phyloP scores from a whole-genome alignment of 306 rosid species.

The Prinsepia uniflora region DNA sequence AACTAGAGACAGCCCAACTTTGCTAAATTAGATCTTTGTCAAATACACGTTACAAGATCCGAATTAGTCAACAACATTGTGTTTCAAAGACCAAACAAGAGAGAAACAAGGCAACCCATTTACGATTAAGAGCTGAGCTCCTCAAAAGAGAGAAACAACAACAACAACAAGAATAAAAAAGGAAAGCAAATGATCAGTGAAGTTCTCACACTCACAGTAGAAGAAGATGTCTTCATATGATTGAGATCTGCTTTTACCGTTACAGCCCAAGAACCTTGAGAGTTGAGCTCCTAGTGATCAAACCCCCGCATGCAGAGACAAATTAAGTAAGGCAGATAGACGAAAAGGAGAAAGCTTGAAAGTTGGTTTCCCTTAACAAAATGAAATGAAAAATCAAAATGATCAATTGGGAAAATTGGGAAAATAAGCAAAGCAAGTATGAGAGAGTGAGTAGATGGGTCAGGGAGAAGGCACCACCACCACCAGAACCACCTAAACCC shows the following conservation, averaged over 20 bases:
- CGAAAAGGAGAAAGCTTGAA: background rate
- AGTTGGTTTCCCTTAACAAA: background rate
- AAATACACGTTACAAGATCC: background rate
- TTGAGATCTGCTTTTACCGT: constrained; percentile 47
- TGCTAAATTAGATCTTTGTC: constrained; percentile 18
- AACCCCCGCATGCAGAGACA: too few relatives aligned
- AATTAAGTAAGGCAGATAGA: background rate
- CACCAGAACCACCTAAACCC: background rate
- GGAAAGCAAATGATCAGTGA: constrained; percentile 11
- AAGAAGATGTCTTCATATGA: constrained; percentile 54
- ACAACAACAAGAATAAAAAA: background rate
- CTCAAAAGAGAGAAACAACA: background rate
- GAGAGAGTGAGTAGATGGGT: constrained; percentile 25
- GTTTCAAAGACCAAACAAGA: background rate
- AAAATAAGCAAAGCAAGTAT: background rate
- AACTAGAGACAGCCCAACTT: background rate
- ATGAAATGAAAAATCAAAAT: background rate
- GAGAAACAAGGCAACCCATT: background rate
- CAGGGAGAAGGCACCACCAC: constrained; percentile 42
- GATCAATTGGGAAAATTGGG: background rate
- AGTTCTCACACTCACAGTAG: constrained; percentile 41
- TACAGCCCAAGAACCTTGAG: constrained; percentile 24
- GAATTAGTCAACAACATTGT: background rate
- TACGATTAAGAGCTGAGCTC: background rate
- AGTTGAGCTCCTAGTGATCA: background rate